Percentiles rank a stretch among this genome's conserved stretches.
Evolutionary conservation across 257 asterid genomes (phyloP).

Genomic region (Ilex aquifolium): DNA sequence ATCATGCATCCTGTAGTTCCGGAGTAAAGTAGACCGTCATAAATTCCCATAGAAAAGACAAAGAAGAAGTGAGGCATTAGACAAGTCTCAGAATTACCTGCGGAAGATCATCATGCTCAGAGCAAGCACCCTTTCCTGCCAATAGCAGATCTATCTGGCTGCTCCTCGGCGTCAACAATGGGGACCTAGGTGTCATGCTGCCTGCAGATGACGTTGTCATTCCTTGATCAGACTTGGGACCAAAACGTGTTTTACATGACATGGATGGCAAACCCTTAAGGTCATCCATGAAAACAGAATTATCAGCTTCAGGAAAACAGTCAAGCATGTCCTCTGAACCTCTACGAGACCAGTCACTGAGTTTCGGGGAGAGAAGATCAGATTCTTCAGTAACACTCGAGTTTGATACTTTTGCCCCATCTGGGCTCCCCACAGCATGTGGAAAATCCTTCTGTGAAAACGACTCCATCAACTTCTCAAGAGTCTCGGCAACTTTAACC

Average conservation of each 20-base stretch:
- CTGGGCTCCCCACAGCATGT: slow-evolving; percentile 65
- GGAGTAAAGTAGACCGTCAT: neutral
- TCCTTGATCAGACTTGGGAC: slow-evolving; percentile 97
- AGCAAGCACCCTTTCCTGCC: slow-evolving; percentile 81
- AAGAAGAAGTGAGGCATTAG: slow-evolving; percentile 1
- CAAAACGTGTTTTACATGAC: slow-evolving; percentile 90
- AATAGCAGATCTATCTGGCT: slow-evolving; percentile 84
- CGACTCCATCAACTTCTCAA: slow-evolving; percentile 89
- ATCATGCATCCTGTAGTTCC: neutral
- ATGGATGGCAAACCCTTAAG: slow-evolving; percentile 70
- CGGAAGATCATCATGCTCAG: slow-evolving; percentile 91
- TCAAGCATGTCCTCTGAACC: slow-evolving; percentile 99
- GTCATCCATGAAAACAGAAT: slow-evolving; percentile 68
- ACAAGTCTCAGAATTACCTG: slow-evolving; percentile 54
- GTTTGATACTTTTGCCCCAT: slow-evolving; percentile 72
- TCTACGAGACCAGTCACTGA: slow-evolving; percentile 94
- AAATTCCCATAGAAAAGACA: neutral
- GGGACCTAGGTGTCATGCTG: slow-evolving; percentile 97
- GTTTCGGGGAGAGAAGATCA: slow-evolving; percentile 88
- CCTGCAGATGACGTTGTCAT: slow-evolving; percentile 99
- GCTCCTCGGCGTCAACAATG: slow-evolving; percentile 75
- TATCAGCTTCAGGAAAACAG: slow-evolving; percentile 80
- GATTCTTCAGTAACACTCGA: slow-evolving; percentile 82
- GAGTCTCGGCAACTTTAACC: slow-evolving; percentile 72
- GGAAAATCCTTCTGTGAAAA: slow-evolving; percentile 63